phyloP scores from a whole-genome alignment of 805 yeast genomes.

The Vanderwaltozyma verrucispora region DNA sequence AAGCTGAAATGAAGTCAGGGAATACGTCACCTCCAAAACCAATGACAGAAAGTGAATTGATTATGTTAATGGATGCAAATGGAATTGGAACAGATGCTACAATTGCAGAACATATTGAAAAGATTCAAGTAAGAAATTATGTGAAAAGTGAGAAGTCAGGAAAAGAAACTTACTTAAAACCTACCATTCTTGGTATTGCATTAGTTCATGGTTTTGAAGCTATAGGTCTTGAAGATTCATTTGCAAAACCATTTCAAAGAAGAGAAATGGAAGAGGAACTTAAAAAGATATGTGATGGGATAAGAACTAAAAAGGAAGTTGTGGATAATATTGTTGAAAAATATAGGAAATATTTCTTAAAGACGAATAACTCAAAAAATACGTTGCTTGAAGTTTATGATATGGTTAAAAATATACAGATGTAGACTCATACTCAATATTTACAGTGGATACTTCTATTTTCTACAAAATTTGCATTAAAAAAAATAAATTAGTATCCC shows the following conservation, averaged over 20 bases:
- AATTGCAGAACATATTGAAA: slow-evolving; percentile 93
- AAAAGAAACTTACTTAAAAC: slow-evolving; percentile 43
- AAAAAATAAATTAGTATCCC: too few species aligned
- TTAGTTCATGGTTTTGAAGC: slow-evolving; percentile 80
- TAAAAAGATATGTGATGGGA: slow-evolving; percentile 59
- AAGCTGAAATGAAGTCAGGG: slow-evolving; percentile 59
- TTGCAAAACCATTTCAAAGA: slow-evolving; percentile 84
- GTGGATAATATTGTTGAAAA: slow-evolving; percentile 41
- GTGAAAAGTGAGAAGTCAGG: slow-evolving; percentile 37
- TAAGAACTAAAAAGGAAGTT: slow-evolving; percentile 41
- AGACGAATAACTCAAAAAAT: slow-evolving; percentile 20
- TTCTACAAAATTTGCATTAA: too few species aligned
- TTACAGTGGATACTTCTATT: too few species aligned
- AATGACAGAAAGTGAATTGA: slow-evolving; percentile 86
- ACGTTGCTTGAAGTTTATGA: slow-evolving; percentile 24
- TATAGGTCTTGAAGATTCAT: slow-evolving; percentile 61
- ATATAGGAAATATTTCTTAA: slow-evolving; percentile 42
- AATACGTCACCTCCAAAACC: slow-evolving; percentile 71
- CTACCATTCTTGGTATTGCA: slow-evolving; percentile 77
- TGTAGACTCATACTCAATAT: neutral
- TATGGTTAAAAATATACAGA: slow-evolving; percentile 8
- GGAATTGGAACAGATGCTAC: slow-evolving; percentile 99
- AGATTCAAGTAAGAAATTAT: slow-evolving; percentile 59
- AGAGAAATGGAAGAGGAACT: slow-evolving; percentile 62
- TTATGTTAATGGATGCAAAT: slow-evolving; percentile 89